Evolutionary conservation across 176 grass and related monocot species (phyloP), one percentile per base, ranked within the genome.

Genomic region (Areca catechu): DNA sequence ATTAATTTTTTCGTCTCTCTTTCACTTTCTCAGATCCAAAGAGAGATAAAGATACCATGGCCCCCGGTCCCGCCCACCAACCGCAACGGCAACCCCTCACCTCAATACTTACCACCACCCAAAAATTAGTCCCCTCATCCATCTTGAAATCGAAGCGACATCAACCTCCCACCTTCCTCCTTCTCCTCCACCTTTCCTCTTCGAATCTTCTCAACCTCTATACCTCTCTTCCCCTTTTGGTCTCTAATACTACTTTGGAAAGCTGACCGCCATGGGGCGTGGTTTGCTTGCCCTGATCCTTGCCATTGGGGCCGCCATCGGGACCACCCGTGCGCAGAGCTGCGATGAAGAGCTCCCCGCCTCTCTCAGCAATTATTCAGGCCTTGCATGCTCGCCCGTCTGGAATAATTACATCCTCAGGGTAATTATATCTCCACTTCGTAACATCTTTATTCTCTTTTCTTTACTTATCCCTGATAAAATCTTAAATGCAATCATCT

Each of bases 351-450:
- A 23, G 48, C 75, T 96, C 22, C 91, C 86, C 17, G 0, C 67
- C 10, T 5, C 0, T 78, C 77, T 96, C 20, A 68, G n/a, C 60
- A 90, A 84, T 71, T 96, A 79, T 64, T 87, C 91, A 2, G 86
- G 77, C 24, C 69, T 96, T 60, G 65, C 77, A 68, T 96, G 91
- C 86, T 30, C 54, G 49, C 62, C 80, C 53, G 77, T 96, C 30
- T 96, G 91, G 91, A 87, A 96, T 66, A 77, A 43, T 50, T 86
- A 83, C 69, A 74, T 89, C 51, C 80, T 95, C 70, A 78, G 86
- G 90, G 90, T 95, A 89, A 60, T 66, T 67, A n/a, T 43, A 2
- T 59, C 4, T 34, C 30, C 30, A 34, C 30, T 10, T 5, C 30
- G 9, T 34, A 1, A 9, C 30, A 10, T 34, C 30, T 34, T 20